Evolutionary conservation across 805 yeast species (phyloP).

Genomic region (Cyberlindnera sargentensis): DNA sequence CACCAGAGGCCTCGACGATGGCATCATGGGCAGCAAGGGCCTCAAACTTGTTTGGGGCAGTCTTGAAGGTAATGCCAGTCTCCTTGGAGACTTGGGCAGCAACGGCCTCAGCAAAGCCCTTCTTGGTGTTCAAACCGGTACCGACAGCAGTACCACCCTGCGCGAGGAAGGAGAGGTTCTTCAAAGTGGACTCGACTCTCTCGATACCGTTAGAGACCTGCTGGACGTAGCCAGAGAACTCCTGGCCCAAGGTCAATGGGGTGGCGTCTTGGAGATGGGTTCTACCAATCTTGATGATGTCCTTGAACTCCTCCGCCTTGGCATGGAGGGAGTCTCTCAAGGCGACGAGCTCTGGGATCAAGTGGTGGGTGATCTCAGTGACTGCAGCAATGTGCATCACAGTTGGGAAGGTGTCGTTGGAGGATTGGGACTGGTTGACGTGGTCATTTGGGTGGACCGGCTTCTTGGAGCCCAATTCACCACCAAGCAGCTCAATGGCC

Average conservation of each 20-base stretch:
- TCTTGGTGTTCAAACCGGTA: constrained; percentile 91
- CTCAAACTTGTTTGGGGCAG: constrained; percentile 98
- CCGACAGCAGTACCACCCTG: constrained; percentile 99
- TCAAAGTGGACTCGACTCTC: constrained; percentile 73
- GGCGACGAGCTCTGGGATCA: constrained; percentile 73
- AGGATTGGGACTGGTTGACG: constrained; percentile 97
- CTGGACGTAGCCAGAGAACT: constrained; percentile 93
- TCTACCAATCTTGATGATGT: constrained; percentile 97
- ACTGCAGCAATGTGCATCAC: constrained; percentile 99
- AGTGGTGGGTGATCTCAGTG: constrained; percentile 65
- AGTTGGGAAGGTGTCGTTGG: constrained; percentile 98
- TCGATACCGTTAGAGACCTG: constrained; percentile 87
- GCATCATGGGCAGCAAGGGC: constrained; percentile 99
- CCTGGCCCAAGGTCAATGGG: constrained; percentile 96
- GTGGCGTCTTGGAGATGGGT: constrained; percentile 99
- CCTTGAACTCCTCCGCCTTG: constrained; percentile 77
- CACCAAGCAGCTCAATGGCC: constrained; percentile 94
- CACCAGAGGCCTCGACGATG: constrained; percentile 95
- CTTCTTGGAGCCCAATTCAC: constrained; percentile 80
- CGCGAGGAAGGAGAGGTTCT: constrained; percentile 75
- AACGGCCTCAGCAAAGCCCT: constrained; percentile 81
- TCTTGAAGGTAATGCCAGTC: constrained; percentile 82
- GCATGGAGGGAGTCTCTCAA: constrained; percentile 72
- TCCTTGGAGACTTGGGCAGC: constrained; percentile 80
- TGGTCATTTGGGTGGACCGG: constrained; percentile 99